Conservation (phyloP, 1,284 basidiomycete genomes). For the Phlebopus sp. region DNA sequence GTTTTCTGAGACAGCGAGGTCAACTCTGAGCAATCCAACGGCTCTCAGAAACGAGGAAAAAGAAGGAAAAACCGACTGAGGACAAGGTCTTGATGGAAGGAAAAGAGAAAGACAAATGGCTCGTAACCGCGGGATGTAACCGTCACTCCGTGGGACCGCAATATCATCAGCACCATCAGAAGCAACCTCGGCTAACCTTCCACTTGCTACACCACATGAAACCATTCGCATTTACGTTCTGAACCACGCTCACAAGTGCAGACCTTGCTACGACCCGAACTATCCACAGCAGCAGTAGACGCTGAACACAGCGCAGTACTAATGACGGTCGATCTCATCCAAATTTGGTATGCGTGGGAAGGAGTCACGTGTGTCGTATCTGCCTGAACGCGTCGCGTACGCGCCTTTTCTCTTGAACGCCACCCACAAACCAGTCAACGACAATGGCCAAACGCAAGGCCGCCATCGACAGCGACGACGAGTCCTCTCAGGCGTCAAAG, state of each 20-base stretch:
- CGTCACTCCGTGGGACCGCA: slow-evolving; percentile 21
- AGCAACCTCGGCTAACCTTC: slow-evolving; percentile 18
- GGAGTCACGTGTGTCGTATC: slow-evolving; percentile 18
- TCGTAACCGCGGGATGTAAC: slow-evolving; percentile 14
- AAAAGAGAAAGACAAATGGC: background rate
- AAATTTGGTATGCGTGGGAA: background rate
- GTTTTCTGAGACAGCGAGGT: slow-evolving; percentile 25
- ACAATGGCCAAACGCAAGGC: slow-evolving; percentile 31
- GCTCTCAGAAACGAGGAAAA: slow-evolving; percentile 8
- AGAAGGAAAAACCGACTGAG: slow-evolving; percentile 4
- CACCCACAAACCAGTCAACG: background rate
- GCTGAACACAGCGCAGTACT: too few species aligned
- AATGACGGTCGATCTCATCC: too few species aligned
- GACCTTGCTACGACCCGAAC: too few species aligned
- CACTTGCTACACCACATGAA: too few species aligned
- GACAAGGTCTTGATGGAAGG: slow-evolving; percentile 3
- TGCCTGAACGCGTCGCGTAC: slow-evolving; percentile 31
- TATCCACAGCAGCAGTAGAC: too few species aligned
- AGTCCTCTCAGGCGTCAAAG: slow-evolving; percentile 28
- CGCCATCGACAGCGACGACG: slow-evolving; percentile 25
- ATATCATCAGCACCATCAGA: slow-evolving; percentile 4
- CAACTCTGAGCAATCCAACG: slow-evolving; percentile 9
- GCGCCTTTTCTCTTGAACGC: slow-evolving; percentile 6
- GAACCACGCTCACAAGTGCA: too few species aligned
- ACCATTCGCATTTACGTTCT: too few species aligned